Evolutionary conservation across 306 rosid genomes (phyloP).

Genomic region (Sophora flavescens): DNA sequence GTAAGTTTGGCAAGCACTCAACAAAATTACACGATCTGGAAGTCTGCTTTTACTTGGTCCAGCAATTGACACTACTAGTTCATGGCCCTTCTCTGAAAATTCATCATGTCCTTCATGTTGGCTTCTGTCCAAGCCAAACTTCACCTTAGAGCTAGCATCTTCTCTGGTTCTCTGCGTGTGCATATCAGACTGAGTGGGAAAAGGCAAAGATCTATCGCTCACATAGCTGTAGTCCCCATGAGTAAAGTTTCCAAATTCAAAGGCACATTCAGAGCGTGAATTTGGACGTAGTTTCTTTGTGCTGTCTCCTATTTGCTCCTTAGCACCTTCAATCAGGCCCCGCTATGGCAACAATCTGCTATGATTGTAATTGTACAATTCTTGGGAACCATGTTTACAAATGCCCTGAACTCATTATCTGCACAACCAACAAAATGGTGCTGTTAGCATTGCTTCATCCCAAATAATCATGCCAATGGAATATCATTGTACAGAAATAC

Average conservation of each 20-base stretch:
- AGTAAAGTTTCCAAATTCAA: not conserved
- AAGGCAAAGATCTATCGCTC: conserved; percentile 63
- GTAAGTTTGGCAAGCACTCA: conserved; percentile 74
- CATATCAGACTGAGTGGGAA: conserved; percentile 62
- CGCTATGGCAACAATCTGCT: conserved; percentile 89
- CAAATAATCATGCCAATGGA: not conserved
- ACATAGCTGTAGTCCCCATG: conserved; percentile 47
- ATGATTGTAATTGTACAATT: conserved; percentile 71
- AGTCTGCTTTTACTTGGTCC: conserved; percentile 50
- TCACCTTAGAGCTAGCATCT: conserved; percentile 83
- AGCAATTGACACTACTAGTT: conserved; percentile 58
- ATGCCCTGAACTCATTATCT: conserved; percentile 78
- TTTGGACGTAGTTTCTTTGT: conserved; percentile 19
- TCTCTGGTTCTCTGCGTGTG: conserved; percentile 78
- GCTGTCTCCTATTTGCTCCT: conserved; percentile 89
- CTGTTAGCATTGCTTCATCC: not conserved
- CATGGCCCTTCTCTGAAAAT: no score
- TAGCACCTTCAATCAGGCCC: conserved; percentile 75
- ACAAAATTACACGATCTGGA: conserved; percentile 63
- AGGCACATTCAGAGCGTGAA: no score
- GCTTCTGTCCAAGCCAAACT: conserved; percentile 58
- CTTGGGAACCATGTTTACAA: conserved; percentile 62
- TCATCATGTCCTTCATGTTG: no score
- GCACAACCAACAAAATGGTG: not conserved
- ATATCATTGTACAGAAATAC: no score